Evolutionary conservation across 2,329 filamentous ascomycete genomes (phyloP), one percentile per base, ranked within the genome.

Genomic region (Reticulascus tulasneorum): DNA sequence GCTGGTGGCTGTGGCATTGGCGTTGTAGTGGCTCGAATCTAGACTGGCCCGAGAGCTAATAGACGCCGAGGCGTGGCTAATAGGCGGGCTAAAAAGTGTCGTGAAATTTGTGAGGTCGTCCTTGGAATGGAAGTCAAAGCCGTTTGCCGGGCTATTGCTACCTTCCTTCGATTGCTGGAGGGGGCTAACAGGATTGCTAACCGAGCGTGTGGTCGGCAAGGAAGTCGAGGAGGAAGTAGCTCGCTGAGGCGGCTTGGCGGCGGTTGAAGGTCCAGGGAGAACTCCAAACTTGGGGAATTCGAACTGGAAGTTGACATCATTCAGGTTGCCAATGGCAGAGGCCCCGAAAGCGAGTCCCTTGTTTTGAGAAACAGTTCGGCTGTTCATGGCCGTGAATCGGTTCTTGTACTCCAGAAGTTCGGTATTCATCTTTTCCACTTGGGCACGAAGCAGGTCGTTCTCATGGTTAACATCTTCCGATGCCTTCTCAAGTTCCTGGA

Each of bases 251-350:
- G 40, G 42, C 38, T 55, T 55, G 40, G 44, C 54, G 33, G 46
- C 41, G 20, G 45, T 29, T 2, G 57, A 49, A 7, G 70, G 65
- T 6, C 74, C 70, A 0, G 76, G 74, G 18, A 94, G 73, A 40
- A 81, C 75, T 29, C 93, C 93, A 53, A 98, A 97, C 56, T 86
- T 90, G 47, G 93, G 91, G 47, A 97, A 97, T 49, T 97, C 91
- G 50, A 98, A 97, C 48, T 91, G 83, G 56, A 97, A 97, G 56
- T 84, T 89, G 57, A 85, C 83, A 45, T 85, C 84, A 51, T 73
- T 79, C 36, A 82, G 67, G 48, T 79, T 82, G 58, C 67, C 77
- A 45, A 78, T 56, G 9, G 69, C 69, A 16, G 68, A 58, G 37
- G 52, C 59, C 51, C 73, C 66, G 52, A 73, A 67, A 21, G 62